Conservation (phyloP, 768 basidiomycete species). For the Pleurotus salmoneostramineus region DNA sequence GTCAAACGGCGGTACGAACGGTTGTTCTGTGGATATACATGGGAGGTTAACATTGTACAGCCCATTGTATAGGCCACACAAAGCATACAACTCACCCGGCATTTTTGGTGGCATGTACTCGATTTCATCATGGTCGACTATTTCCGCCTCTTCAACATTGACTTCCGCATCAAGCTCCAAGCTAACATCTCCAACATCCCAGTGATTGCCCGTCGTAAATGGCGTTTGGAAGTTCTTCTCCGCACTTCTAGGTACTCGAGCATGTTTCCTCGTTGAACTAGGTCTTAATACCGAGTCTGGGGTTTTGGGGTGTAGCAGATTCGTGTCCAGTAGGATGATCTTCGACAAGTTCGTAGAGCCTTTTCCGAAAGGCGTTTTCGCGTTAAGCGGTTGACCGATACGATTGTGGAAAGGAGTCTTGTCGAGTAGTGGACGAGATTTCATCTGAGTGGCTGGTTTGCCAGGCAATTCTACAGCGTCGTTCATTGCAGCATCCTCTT, state of each 20-base stretch:
- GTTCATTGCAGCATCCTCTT: too few species aligned
- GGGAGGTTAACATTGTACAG: not conserved
- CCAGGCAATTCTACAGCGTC: not conserved
- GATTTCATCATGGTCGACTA: constrained; percentile 42
- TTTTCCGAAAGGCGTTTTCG: constrained; percentile 30
- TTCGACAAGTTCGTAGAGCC: constrained; percentile 33
- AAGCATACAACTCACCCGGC: constrained; percentile 21
- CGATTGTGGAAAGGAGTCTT: constrained; percentile 79
- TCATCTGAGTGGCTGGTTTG: constrained; percentile 14
- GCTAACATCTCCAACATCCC: constrained; percentile 67
- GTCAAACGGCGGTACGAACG: constrained; percentile 40
- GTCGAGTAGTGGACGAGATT: constrained; percentile 56
- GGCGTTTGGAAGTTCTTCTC: constrained; percentile 64
- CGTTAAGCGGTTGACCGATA: constrained; percentile 17
- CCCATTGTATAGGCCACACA: too few species aligned
- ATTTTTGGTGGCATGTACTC: constrained; percentile 53
- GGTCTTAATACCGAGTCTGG: constrained; percentile 50
- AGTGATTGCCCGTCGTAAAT: constrained; percentile 58
- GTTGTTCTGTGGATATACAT: constrained; percentile 27
- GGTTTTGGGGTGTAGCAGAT: constrained; percentile 18
- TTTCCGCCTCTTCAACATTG: constrained; percentile 19
- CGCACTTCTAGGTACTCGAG: constrained; percentile 49
- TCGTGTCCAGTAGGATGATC: constrained; percentile 18
- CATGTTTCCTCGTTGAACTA: constrained; percentile 64
- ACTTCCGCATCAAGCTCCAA: constrained; percentile 25